Conservation (phyloP, 2,329 filamentous ascomycete species). For the Plectosphaerella sp. region DNA sequence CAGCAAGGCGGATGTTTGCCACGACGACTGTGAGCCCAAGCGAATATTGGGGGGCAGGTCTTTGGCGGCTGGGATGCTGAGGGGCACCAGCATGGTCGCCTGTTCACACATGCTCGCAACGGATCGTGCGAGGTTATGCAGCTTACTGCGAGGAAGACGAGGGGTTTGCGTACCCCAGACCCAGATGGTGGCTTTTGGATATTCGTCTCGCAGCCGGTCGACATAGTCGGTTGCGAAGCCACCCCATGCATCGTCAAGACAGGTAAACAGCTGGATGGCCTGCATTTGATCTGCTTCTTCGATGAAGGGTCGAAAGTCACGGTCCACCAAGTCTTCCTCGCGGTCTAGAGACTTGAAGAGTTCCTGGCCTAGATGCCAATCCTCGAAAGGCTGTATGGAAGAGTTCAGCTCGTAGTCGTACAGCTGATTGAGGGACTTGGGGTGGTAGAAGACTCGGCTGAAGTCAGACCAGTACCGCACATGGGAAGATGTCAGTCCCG, state of each 20-base stretch:
- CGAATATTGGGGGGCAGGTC: constrained; percentile 50
- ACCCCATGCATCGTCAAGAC: constrained; percentile 75
- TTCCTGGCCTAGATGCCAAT: constrained; percentile 68
- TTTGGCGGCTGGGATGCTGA: constrained; percentile 56
- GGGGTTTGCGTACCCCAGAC: constrained; percentile 76
- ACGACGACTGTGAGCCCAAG: constrained; percentile 61
- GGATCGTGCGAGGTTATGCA: constrained; percentile 71
- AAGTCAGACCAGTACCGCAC: constrained; percentile 98
- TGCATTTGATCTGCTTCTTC: constrained; percentile 95
- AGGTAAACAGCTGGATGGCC: constrained; percentile 73
- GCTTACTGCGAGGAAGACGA: constrained; percentile 58
- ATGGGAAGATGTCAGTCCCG: constrained; percentile 60
- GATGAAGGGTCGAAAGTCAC: constrained; percentile 82
- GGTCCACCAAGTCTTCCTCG: constrained; percentile 82
- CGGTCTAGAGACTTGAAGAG: constrained; percentile 69
- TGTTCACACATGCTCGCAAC: constrained; percentile 64
- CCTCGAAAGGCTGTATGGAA: constrained; percentile 75
- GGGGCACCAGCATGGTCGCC: constrained; percentile 73
- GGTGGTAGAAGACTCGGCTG: constrained; percentile 88
- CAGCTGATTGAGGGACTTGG: constrained; percentile 79
- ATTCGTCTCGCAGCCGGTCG: constrained; percentile 81
- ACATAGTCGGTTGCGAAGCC: constrained; percentile 71
- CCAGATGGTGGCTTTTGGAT: constrained; percentile 83
- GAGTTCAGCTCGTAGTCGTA: constrained; percentile 85
- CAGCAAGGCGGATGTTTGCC: constrained; percentile 77